Base-by-base conservation (phyloP, 106 monocot genomes). In the Alisma plantagoaquatica region DNA sequence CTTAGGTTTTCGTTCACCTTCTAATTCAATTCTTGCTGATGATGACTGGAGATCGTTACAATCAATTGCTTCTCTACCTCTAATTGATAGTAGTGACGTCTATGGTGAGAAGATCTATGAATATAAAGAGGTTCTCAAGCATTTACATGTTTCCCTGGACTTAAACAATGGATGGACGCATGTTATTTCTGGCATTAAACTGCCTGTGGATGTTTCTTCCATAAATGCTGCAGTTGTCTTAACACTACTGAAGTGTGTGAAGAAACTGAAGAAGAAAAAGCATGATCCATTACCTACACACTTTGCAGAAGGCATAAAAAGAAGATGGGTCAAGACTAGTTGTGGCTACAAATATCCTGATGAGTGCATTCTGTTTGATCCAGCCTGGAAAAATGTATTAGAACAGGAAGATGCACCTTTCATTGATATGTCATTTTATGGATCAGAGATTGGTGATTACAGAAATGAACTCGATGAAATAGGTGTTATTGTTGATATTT, bases 101-200 rank as follows among this genome's bases (percentile, higher is more conserved):
- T 31, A 60, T 47, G 71, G 67, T 12, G 65, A 66, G 27, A 27
- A 66, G 4, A 69, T 82, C 3, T 41, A 66, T 56, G 57, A 41
- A 18, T 77, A 82, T 38, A 77, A 66, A 54, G 43, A 66, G 50
- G 82, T 66, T 53, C 73, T 82, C 29, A 77, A 65, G 61, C 44
- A 30, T 3, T 49, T 82, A 41, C 77, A 77, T 23, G 71, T 59
- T 2, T 46, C 31, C 18, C 47, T 59, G 10, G 59, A 59, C 18
- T 67, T 55, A 10, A 31, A 77, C 33, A 21, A 48, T 3, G 82
- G 82, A n/a, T 41, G 67, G 9, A 45, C 23, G 9, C 76, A 75
- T 49, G 55, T 81, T 4, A 33, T 72, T 7, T 19, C 23, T 2
- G 63, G 76, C n/a, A 27, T 76, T 35, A 46, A 42, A 21, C 41